These are phyloP conservation scores for Venturia nashicola DNA, from an alignment of 2,329 filamentous ascomycete species.

Conservation along the genomic window DNA sequence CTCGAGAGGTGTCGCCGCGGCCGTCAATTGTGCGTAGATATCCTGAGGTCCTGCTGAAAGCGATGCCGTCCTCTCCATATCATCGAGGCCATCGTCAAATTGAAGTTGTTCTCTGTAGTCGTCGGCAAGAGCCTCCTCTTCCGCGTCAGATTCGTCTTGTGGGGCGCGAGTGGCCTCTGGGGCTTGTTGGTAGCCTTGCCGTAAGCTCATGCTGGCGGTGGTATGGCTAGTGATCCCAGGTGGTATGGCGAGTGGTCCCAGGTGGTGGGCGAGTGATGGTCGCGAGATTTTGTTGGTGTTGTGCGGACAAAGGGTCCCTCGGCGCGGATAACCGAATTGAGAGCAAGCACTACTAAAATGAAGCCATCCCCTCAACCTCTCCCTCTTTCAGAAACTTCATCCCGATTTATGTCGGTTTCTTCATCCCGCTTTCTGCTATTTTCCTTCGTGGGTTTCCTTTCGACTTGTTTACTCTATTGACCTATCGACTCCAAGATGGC, in stretches of 20 bases:
- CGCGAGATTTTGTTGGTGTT: background rate
- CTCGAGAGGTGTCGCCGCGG: constrained; percentile 88
- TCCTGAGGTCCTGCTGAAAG: constrained; percentile 56
- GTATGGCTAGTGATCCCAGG: background rate
- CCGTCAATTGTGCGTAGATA: constrained; percentile 81
- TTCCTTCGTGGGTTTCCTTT: background rate
- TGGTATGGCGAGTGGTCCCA: too few species aligned
- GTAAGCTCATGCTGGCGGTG: constrained; percentile 20
- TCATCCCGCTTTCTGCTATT: background rate
- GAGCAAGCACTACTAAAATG: background rate
- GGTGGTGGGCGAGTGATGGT: background rate
- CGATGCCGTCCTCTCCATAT: constrained; percentile 57
- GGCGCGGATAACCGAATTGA: background rate
- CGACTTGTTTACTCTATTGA: too few species aligned
- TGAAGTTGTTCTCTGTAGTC: constrained; percentile 95
- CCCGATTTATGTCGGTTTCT: background rate
- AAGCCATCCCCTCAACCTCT: background rate
- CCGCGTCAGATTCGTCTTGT: constrained; percentile 81
- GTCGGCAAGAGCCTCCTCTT: constrained; percentile 90
- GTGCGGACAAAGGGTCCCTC: background rate
- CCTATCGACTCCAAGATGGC: constrained; percentile 23
- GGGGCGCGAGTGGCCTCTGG: constrained; percentile 24
- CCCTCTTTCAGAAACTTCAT: too few species aligned
- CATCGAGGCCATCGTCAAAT: constrained; percentile 60
- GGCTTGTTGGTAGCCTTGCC: constrained; percentile 21